phyloP scores from a whole-genome alignment of 2,329 filamentous ascomycete species.

The Akanthomyces muscarius region DNA sequence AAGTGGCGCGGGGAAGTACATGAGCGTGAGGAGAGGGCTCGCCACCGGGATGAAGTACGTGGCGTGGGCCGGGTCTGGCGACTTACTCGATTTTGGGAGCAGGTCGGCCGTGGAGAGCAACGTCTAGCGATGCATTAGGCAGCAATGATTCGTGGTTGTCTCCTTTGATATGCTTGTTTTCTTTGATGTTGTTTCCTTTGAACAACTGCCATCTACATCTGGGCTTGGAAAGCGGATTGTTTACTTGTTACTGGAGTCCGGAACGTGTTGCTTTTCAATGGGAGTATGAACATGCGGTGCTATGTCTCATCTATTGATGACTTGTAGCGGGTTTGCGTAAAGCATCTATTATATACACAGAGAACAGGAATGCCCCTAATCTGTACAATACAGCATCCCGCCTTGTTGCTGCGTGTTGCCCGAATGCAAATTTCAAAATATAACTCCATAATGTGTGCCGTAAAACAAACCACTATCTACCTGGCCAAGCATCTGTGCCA shows the following conservation, averaged over 20 bases:
- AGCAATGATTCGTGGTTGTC: not conserved
- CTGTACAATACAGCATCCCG: constrained; percentile 9
- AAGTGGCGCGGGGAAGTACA: constrained; percentile 52
- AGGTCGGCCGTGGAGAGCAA: constrained; percentile 43
- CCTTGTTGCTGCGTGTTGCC: not conserved
- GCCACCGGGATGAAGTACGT: constrained; percentile 45
- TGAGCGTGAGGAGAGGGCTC: constrained; percentile 45
- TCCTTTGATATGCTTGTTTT: not conserved
- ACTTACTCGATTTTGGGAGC: constrained; percentile 64
- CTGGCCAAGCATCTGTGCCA: not conserved
- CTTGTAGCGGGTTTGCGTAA: not conserved
- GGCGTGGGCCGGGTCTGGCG: constrained; percentile 57
- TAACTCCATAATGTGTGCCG: constrained; percentile 10
- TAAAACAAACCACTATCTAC: not conserved
- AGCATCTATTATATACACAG: constrained; percentile 11
- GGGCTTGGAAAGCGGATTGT: not conserved
- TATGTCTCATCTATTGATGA: not conserved
- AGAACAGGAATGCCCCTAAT: not conserved
- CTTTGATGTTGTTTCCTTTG: not conserved
- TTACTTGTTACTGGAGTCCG: not conserved
- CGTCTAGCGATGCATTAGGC: constrained; percentile 14
- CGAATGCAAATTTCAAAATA: not conserved
- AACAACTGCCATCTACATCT: not conserved
- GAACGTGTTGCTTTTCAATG: not conserved
- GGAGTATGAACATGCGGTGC: not conserved